Evolutionary conservation across 345 rosid genomes (phyloP).

Genomic region (Aethionema arabicum): DNA sequence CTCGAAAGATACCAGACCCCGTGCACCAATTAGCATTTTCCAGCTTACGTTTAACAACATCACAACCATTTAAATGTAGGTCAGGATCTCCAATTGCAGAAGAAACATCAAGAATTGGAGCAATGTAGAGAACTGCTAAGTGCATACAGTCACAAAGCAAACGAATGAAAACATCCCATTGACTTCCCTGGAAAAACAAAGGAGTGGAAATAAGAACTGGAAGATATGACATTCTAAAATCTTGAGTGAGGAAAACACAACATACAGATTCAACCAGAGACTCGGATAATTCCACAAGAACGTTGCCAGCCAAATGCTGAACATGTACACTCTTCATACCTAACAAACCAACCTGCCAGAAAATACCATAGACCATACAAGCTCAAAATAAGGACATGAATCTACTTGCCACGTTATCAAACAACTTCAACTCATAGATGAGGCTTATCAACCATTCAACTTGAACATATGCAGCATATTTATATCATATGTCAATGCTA

Average conservation of each 20-base stretch:
- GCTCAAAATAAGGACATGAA: constrained; percentile 3
- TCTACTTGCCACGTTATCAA: neutral
- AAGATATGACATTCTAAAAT: constrained; percentile 9
- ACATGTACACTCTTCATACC: constrained; percentile 45
- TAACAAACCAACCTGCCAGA: constrained; percentile 51
- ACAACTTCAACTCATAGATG: neutral
- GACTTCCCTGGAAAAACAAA: constrained; percentile 46
- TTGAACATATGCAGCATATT: neutral
- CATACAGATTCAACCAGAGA: constrained; percentile 53
- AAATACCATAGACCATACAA: constrained; percentile 12
- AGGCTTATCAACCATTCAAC: too few species aligned
- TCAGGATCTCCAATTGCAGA: constrained; percentile 22
- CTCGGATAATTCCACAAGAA: constrained; percentile 53
- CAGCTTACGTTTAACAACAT: constrained; percentile 43
- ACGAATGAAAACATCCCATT: constrained; percentile 47
- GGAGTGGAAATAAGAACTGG: constrained; percentile 1
- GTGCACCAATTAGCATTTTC: constrained; percentile 55
- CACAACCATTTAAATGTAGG: constrained; percentile 32
- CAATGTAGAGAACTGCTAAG: constrained; percentile 39
- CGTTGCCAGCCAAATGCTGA: constrained; percentile 62
- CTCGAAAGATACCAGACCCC: constrained; percentile 52
- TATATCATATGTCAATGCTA: too few species aligned
- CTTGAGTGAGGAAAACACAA: constrained; percentile 13
- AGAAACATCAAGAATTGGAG: constrained; percentile 25
- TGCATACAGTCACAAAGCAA: constrained; percentile 50